These are phyloP conservation scores for Fusarium brevicatenulatum DNA, from an alignment of 2,329 filamentous ascomycete genomes.

Conservation along the genomic window DNA sequence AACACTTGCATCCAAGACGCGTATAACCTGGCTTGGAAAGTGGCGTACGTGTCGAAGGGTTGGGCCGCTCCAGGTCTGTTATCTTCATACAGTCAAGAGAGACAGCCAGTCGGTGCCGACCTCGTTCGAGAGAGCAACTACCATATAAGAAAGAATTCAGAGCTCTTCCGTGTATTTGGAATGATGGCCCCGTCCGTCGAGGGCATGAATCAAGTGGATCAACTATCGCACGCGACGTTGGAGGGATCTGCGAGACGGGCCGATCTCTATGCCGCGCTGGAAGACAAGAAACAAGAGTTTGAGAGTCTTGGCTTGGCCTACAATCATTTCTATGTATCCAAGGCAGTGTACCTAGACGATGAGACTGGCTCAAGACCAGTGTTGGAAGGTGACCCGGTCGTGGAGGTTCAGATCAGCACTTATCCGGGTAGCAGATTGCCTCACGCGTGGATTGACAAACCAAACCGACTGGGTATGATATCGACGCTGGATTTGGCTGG, in stretches of 20 bases:
- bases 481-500: neutral
- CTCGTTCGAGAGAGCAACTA: neutral
- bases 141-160: neutral
- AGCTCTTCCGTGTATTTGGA: neutral
- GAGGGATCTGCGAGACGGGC: neutral
- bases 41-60: rapidly evolving
- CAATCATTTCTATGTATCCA: neutral
- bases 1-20: neutral
- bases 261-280: rapidly evolving
- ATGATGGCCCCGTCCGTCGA: neutral
- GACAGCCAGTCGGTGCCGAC: neutral
- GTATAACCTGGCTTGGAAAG: neutral
- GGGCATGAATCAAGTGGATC: neutral
- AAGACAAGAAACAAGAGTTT: neutral
- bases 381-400: neutral
- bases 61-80: neutral
- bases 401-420: neutral
- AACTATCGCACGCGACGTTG: neutral
- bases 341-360: neutral
- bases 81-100: neutral
- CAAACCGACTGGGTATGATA: too few species aligned
- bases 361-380: neutral
- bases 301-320: neutral
- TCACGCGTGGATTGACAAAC: neutral
- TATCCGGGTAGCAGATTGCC: neutral